Conservation (phyloP, 306 rosid species). For the Carpinus fangiana region DNA sequence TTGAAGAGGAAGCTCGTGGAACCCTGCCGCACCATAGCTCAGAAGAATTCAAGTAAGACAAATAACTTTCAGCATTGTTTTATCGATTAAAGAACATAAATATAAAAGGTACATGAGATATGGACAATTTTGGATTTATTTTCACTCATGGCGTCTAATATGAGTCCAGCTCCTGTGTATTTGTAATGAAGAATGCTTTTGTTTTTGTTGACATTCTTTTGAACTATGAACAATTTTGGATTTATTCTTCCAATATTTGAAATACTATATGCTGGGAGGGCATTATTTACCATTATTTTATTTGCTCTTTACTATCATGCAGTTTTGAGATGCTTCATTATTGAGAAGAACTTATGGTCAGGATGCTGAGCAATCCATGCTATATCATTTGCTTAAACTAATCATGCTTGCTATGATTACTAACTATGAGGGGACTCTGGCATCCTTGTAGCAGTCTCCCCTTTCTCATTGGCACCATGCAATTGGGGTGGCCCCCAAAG, state of each 20-base stretch:
- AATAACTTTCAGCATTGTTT: not conserved
- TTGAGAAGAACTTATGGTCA: not conserved
- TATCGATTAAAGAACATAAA: not conserved
- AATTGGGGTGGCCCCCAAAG: not conserved
- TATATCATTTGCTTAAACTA: not conserved
- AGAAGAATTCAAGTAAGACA: slow-evolving; percentile 44
- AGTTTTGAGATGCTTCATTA: not conserved
- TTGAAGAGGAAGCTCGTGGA: slow-evolving; percentile 29
- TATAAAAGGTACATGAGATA: no score
- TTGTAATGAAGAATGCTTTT: no score
- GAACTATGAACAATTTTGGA: no score
- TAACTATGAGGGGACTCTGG: not conserved
- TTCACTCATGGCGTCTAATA: no score
- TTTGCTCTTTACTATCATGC: not conserved
- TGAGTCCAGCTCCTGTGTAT: no score
- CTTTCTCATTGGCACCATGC: not conserved
- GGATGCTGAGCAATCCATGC: not conserved
- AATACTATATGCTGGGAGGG: not conserved
- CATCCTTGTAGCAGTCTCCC: not conserved
- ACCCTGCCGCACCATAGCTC: slow-evolving; percentile 21
- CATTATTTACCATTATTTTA: not conserved
- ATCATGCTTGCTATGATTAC: not conserved
- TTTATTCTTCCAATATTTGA: no score
- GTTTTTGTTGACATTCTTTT: no score
- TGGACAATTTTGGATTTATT: no score